A percentile compares a stretch with the other conserved stretches of the same genome.
Evolutionary conservation across 2,329 filamentous ascomycete species (phyloP).

Genomic region (Akanthomyces muscarius): DNA sequence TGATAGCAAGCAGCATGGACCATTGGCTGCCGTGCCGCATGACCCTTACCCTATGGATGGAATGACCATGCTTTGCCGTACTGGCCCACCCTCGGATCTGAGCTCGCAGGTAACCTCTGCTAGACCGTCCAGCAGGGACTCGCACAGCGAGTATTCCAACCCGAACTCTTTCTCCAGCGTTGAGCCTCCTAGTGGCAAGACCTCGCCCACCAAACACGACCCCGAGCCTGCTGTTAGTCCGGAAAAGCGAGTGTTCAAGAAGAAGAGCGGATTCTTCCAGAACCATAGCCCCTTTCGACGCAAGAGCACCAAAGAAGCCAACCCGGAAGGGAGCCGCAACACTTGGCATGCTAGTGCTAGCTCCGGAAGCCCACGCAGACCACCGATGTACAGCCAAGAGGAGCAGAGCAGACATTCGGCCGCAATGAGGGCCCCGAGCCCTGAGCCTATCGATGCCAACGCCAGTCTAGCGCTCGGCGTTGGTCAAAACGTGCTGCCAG

Average conservation of each 20-base stretch:
- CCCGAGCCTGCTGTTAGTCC: slow-evolving; percentile 45
- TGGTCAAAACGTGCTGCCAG: slow-evolving; percentile 93
- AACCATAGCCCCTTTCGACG: slow-evolving; percentile 88
- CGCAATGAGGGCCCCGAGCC: slow-evolving; percentile 54
- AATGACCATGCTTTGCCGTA: slow-evolving; percentile 95
- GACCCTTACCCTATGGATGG: slow-evolving; percentile 93
- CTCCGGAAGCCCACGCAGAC: slow-evolving; percentile 33
- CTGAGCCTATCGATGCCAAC: slow-evolving; percentile 84
- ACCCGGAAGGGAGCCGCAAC: slow-evolving; percentile 46
- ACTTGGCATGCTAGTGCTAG: slow-evolving; percentile 51
- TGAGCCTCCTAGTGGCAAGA: slow-evolving; percentile 69
- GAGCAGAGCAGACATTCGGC: slow-evolving; percentile 22
- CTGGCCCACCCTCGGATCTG: slow-evolving; percentile 58
- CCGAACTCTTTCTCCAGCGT: slow-evolving; percentile 85
- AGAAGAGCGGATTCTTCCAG: slow-evolving; percentile 85
- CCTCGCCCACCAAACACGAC: slow-evolving; percentile 68
- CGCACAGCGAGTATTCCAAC: slow-evolving; percentile 85
- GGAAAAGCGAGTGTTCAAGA: slow-evolving; percentile 65
- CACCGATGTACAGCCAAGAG: slow-evolving; percentile 38
- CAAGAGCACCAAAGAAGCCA: slow-evolving; percentile 76
- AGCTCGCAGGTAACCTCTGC: slow-evolving; percentile 52
- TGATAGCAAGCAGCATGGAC: slow-evolving; percentile 48
- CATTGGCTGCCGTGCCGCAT: slow-evolving; percentile 71
- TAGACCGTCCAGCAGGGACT: slow-evolving; percentile 79
- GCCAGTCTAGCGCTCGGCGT: slow-evolving; percentile 91